A percentile compares a stretch with the other conserved stretches of the same genome.
Conservation (phyloP, 2,329 filamentous ascomycete genomes). For the Alternaria sp. region DNA sequence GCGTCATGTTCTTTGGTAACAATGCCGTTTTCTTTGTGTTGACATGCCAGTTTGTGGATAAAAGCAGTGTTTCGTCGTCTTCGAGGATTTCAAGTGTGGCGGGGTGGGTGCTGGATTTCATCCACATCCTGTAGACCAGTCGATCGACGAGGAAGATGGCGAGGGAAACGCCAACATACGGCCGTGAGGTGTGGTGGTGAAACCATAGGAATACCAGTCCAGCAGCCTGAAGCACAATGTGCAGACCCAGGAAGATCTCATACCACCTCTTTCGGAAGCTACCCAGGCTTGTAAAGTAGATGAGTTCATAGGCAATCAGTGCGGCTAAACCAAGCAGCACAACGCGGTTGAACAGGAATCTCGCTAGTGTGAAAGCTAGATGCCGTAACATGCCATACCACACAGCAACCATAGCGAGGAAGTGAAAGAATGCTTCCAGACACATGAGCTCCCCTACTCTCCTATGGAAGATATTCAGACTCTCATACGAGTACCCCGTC, state of each 20-base stretch:
- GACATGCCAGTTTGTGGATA: constrained; percentile 58
- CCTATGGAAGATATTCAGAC: constrained; percentile 71
- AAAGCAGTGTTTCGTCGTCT: constrained; percentile 64
- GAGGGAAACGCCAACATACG: constrained; percentile 64
- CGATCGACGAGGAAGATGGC: constrained; percentile 67
- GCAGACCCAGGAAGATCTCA: constrained; percentile 67
- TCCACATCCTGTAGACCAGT: constrained; percentile 63
- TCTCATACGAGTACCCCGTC: constrained; percentile 71
- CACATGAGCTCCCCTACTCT: constrained; percentile 69
- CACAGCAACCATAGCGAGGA: constrained; percentile 61
- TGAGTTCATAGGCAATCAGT: constrained; percentile 66
- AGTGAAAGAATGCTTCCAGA: constrained; percentile 66
- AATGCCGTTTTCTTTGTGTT: constrained; percentile 20
- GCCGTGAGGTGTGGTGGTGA: constrained; percentile 63
- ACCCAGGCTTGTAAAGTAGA: constrained; percentile 69
- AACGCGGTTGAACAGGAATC: constrained; percentile 62
- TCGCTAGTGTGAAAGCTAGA: constrained; percentile 59
- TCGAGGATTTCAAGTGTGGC: constrained; percentile 64
- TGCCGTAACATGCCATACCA: constrained; percentile 64
- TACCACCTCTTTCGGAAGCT: constrained; percentile 69
- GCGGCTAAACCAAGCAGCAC: constrained; percentile 64
- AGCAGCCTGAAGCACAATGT: constrained; percentile 65
- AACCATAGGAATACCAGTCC: constrained; percentile 67
- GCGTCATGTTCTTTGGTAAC: constrained; percentile 49
- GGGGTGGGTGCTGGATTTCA: constrained; percentile 60